Evolutionary conservation across 140 eudicot genomes (phyloP).

Genomic region (Anethum foeniculum): DNA sequence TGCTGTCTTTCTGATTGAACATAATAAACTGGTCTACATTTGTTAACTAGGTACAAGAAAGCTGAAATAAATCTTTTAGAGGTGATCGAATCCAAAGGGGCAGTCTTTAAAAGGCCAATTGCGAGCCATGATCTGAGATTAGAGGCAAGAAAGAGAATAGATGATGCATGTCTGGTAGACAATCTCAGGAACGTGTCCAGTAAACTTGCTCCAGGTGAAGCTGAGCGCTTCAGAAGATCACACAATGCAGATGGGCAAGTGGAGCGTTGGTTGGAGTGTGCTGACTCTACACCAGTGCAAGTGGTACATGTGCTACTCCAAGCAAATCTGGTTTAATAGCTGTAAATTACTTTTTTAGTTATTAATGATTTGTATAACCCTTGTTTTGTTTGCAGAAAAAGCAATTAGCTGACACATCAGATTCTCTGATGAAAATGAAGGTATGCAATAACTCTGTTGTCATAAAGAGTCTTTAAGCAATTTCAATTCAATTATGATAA

Average conservation of each 20-base stretch:
- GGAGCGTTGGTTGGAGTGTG: constrained; percentile 91
- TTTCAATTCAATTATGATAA: too few species aligned
- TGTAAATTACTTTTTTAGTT: neutral
- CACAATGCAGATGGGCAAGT: constrained; percentile 77
- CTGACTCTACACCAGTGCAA: constrained; percentile 27
- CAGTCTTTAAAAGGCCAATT: constrained; percentile 56
- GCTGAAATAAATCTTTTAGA: constrained; percentile 64
- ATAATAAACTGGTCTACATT: neutral
- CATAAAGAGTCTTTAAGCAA: neutral
- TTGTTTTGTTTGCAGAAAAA: constrained; percentile 39
- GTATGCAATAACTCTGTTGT: constrained; percentile 18
- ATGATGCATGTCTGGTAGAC: constrained; percentile 83
- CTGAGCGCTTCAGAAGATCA: constrained; percentile 57
- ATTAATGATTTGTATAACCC: neutral
- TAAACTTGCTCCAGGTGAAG: constrained; percentile 74
- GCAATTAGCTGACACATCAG: constrained; percentile 34
- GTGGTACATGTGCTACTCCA: constrained; percentile 6
- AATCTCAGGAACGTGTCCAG: constrained; percentile 87
- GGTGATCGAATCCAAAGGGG: constrained; percentile 65
- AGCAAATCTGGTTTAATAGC: neutral
- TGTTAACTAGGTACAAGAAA: constrained; percentile 38
- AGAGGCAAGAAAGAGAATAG: constrained; percentile 80
- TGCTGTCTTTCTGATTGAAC: neutral
- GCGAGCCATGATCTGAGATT: constrained; percentile 56
- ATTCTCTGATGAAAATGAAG: constrained; percentile 41